phyloP scores from a whole-genome alignment of 192 early-diverging fungal genomes.

The Funneliformis mosseae region DNA sequence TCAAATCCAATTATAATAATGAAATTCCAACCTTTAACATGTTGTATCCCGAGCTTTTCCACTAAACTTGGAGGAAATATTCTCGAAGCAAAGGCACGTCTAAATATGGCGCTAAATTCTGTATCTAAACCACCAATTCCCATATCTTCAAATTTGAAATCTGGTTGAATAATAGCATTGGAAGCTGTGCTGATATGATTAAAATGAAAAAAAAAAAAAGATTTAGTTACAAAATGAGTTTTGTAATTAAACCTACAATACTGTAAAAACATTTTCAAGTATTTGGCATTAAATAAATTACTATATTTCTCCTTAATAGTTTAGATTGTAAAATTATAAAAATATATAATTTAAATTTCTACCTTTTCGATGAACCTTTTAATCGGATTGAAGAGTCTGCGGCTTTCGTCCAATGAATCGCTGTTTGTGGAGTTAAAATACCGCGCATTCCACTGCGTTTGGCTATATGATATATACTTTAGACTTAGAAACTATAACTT shows the following conservation, averaged over 20 bases:
- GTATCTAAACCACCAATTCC: slow-evolving; percentile 97
- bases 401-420: slow-evolving; percentile 70
- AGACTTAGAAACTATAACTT: no score
- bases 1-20: neutral
- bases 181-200: slow-evolving; percentile 67
- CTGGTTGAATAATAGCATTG: slow-evolving; percentile 83
- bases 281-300: no score
- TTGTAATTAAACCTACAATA: no score
- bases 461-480: neutral
- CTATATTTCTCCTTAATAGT: no score
- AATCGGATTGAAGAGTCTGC: slow-evolving; percentile 77
- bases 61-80: slow-evolving; percentile 94
- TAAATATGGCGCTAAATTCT: slow-evolving; percentile 93
- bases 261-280: no score
- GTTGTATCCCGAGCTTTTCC: slow-evolving; percentile 95
- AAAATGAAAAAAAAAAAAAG: no score
- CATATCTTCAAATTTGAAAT: slow-evolving; percentile 97
- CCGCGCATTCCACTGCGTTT: slow-evolving; percentile 52
- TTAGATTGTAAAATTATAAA: neutral
- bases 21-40: slow-evolving; percentile 72
- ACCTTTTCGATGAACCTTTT: slow-evolving; percentile 61
- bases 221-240: no score
- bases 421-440: slow-evolving; percentile 73
- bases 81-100: slow-evolving; percentile 96
- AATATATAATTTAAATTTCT: slow-evolving; percentile 6